Base-by-base conservation (phyloP, 768 basidiomycete genomes). In the Russula virescens region DNA sequence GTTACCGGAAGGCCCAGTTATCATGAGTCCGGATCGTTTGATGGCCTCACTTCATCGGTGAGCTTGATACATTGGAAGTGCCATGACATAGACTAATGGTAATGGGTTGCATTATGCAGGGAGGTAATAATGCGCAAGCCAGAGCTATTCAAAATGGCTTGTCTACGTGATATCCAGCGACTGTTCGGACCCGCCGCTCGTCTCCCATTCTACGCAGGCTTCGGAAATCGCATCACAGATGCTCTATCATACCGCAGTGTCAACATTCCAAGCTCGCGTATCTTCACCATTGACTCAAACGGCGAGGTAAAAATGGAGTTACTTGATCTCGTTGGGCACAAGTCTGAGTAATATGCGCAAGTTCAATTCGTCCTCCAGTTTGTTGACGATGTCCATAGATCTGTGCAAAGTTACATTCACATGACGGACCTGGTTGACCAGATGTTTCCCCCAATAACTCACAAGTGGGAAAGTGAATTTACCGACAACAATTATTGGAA, bases 71-170 rank as follows among this genome's bases (percentile, higher is more conserved):
- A 68, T 66, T 84, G 71, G 25, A 13, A 42, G 8, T 2, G 7
- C 1, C 23, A 21, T 34, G 25, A 21, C 54, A 21, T 45, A 23
- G 14, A 35, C 31, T 57, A 19, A 55, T 16, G 43, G 13, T 18
- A 14, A 25, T 43, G 52, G 16, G 53, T 61, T 13, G 23, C 4
- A 16, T 23, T 31, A 40, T 58, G 10, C 69, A 97, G 94, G 5
- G 97, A 99, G 76, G 96, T 99, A 18, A 96, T 99, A 70, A 91
- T 98, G 89, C 88, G 95, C 42, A 98, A 98, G 74, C 97, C 97
- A 0, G 97, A 99, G 71, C 83, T 98, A n/a, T 99, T 99, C 83
- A 99, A 99, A 77, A 99, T 99, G 97, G 94, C 96, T 2, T 98
- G 95, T 75, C 76, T 98, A 62, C 83, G 94, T 47, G 97, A 98